Percentiles rank a stretch among this genome's conserved stretches.
Evolutionary conservation across 768 basidiomycete genomes (phyloP).

Genomic region (Tricholoma hemisulphureum): DNA sequence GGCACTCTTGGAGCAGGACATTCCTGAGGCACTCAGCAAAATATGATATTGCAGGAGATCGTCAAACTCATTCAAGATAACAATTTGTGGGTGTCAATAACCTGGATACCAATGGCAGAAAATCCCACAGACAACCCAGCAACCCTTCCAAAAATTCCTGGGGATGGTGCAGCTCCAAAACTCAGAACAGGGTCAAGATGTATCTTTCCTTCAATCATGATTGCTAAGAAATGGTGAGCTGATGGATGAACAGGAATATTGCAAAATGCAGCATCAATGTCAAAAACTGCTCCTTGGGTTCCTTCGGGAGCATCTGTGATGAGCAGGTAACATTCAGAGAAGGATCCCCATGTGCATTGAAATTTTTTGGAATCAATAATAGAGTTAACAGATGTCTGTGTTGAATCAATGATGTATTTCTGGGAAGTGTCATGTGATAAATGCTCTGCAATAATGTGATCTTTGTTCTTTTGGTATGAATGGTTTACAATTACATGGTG

Average conservation of each 20-base stretch:
- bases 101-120: background rate
- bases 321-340: constrained; percentile 5
- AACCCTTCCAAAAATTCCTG: constrained; percentile 28
- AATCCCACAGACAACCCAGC: constrained; percentile 14
- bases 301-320: constrained; percentile 3
- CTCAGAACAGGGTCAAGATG: constrained; percentile 6
- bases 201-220: background rate
- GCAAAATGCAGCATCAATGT: constrained; percentile 1
- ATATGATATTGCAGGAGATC: too few relatives aligned
- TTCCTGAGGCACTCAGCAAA: background rate
- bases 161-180: constrained; percentile 27
- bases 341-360: constrained; percentile 7
- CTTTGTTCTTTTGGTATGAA: constrained; percentile 14
- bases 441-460: background rate
- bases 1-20: background rate
- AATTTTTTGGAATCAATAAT: constrained; percentile 2
- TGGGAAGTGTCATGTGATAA: background rate
- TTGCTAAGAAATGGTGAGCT: background rate
- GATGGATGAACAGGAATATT: background rate
- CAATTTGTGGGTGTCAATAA: too few relatives aligned
- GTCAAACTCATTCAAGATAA: too few relatives aligned
- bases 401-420: background rate
- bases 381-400: constrained; percentile 1
- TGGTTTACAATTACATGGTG: constrained; percentile 27
- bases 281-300: constrained; percentile 1